A percentile compares a stretch with the other conserved stretches of the same genome.
These are phyloP conservation scores for Pinus albicaulis DNA, from an alignment of 75 land plant species.

Conservation along the genomic window DNA sequence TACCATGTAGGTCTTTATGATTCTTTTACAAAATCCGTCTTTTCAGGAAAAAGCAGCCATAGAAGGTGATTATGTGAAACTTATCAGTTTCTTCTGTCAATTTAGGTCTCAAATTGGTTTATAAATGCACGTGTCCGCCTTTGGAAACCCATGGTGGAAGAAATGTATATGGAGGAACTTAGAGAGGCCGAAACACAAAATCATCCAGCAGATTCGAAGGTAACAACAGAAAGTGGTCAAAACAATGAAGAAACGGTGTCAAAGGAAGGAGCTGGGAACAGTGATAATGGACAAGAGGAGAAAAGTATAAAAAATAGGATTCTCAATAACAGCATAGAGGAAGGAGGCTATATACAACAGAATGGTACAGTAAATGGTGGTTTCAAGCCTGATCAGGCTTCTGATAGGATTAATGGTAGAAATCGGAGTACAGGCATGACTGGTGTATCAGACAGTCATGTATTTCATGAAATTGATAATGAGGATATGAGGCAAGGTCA, in stretches of 20 bases:
- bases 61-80: too few relatives aligned
- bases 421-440: not conserved
- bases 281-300: not conserved
- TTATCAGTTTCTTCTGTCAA: too few relatives aligned
- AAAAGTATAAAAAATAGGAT: not conserved
- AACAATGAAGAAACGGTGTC: not conserved
- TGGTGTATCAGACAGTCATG: not conserved
- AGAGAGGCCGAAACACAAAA: constrained; percentile 23
- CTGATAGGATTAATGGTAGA: not conserved
- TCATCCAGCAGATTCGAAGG: not conserved
- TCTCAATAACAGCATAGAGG: not conserved
- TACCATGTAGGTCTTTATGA: too few relatives aligned
- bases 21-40: too few relatives aligned
- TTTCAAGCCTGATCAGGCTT: not conserved
- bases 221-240: not conserved
- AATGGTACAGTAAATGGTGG: not conserved
- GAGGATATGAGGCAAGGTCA: not conserved
- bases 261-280: not conserved
- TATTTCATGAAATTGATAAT: not conserved
- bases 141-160: constrained; percentile 87
- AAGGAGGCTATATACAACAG: not conserved
- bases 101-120: constrained; percentile 72
- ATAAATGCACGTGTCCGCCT: constrained; percentile 70
- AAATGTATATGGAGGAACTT: constrained; percentile 80
- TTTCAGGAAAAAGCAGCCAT: too few relatives aligned